These are phyloP conservation scores for Escovopsis weberi DNA, from an alignment of 2,329 filamentous ascomycete species.

Conservation along the genomic window DNA sequence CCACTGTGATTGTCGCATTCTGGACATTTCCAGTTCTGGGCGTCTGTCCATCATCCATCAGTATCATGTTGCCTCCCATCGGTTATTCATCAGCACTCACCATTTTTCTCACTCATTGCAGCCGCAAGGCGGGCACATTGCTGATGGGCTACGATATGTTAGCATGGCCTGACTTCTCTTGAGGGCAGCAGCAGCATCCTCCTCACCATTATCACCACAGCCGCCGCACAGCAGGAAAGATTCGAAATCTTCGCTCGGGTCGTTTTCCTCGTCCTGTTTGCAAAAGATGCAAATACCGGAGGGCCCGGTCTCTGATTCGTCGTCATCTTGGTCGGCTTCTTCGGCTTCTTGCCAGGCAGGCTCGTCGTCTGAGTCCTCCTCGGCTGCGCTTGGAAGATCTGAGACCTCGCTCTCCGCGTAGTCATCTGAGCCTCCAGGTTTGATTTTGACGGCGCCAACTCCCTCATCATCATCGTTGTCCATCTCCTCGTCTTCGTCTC, in stretches of 20 bases:
- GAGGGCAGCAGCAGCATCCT: not conserved
- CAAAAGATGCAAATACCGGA: constrained; percentile 53
- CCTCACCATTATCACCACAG: constrained; percentile 74
- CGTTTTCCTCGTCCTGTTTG: constrained; percentile 66
- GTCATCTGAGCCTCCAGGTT: constrained; percentile 31
- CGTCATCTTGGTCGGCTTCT: constrained; percentile 38
- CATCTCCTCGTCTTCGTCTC: constrained; percentile 19
- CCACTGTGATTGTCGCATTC: constrained; percentile 24
- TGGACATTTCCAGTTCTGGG: constrained; percentile 35
- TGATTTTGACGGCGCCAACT: constrained; percentile 42
- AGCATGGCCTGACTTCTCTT: constrained; percentile 12
- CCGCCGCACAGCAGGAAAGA: constrained; percentile 59
- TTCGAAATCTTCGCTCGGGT: constrained; percentile 70
- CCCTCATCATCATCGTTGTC: constrained; percentile 29
- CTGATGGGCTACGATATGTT: constrained; percentile 57
- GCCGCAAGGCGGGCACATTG: constrained; percentile 67
- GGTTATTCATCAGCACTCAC: constrained; percentile 8
- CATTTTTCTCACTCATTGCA: constrained; percentile 19
- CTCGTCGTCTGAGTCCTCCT: constrained; percentile 37
- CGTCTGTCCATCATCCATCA: constrained; percentile 19
- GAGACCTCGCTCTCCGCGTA: constrained; percentile 35
- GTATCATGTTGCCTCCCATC: constrained; percentile 1
- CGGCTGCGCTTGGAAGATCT: constrained; percentile 32
- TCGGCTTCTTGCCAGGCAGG: constrained; percentile 39
- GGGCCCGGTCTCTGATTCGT: constrained; percentile 39